Evolutionary conservation across 2,329 filamentous ascomycete genomes (phyloP).

Genomic region (Chaetomium globosum): DNA sequence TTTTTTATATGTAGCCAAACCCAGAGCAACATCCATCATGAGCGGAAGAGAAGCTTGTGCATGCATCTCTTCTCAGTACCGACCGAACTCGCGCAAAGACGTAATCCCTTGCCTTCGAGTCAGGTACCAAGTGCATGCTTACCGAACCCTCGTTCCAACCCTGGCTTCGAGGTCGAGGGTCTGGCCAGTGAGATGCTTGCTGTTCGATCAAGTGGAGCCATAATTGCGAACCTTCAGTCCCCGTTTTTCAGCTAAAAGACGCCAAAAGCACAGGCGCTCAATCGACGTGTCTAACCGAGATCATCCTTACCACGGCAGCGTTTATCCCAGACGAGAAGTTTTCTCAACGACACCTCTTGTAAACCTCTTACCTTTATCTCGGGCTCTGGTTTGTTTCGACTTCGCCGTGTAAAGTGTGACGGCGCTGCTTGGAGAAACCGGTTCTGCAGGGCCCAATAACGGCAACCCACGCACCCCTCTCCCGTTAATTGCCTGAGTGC

Average conservation of each 20-base stretch:
- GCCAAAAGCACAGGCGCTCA: conserved; percentile 8
- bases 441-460: conserved; percentile 32
- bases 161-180: neutral
- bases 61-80: no score
- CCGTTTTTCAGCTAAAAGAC: neutral
- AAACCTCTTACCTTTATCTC: neutral
- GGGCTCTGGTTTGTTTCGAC: neutral
- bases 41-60: neutral
- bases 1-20: neutral
- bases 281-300: conserved; percentile 16
- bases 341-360: conserved; percentile 2
- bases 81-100: no score
- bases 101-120: no score
- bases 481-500: conserved; percentile 28
- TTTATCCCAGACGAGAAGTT: conserved; percentile 20
- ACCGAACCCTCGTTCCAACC: neutral
- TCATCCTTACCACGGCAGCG: conserved; percentile 20
- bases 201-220: neutral
- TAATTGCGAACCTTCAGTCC: neutral
- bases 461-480: conserved; percentile 33
- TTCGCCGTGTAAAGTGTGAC: conserved; percentile 11
- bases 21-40: neutral
- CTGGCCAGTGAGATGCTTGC: neutral
- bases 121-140: no score
- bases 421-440: conserved; percentile 6